Percentiles rank a stretch among this genome's conserved stretches.
Evolutionary conservation across 225 moss, liverwort and hornwort genomes (phyloP).

Genomic region (Climacium dendroides): DNA sequence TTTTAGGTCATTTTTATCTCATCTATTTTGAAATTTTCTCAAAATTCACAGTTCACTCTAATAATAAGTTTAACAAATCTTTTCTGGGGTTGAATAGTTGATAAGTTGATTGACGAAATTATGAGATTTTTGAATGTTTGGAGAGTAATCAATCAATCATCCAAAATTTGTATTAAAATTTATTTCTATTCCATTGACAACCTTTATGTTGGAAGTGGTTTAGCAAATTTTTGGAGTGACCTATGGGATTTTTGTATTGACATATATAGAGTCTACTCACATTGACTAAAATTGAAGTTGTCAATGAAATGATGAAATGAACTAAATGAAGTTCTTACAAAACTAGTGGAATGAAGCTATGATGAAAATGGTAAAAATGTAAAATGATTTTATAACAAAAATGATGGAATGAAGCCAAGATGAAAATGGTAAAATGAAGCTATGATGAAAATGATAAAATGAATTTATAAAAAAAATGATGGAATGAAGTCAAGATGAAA

Average conservation of each 20-base stretch:
- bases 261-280: no score
- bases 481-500: no score
- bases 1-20: not conserved
- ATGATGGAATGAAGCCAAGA: no score
- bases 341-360: no score
- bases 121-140: not conserved
- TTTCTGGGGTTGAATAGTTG: not conserved
- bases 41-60: not conserved
- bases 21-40: not conserved
- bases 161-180: not conserved
- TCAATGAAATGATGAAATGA: no score
- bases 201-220: not conserved
- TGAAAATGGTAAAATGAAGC: no score
- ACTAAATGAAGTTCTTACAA: rapidly evolving
- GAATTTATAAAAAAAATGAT: no score
- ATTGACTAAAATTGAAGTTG: no score
- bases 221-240: not conserved
- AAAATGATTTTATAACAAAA: no score
- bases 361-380: no score
- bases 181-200: not conserved
- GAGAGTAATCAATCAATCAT: not conserved
- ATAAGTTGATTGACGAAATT: not conserved
- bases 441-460: no score
- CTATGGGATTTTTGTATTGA: not conserved
- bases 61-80: not conserved